These are phyloP conservation scores for Cryptococcus hybrid DNA, from an alignment of 1,284 basidiomycete genomes.

Conservation along the genomic window DNA sequence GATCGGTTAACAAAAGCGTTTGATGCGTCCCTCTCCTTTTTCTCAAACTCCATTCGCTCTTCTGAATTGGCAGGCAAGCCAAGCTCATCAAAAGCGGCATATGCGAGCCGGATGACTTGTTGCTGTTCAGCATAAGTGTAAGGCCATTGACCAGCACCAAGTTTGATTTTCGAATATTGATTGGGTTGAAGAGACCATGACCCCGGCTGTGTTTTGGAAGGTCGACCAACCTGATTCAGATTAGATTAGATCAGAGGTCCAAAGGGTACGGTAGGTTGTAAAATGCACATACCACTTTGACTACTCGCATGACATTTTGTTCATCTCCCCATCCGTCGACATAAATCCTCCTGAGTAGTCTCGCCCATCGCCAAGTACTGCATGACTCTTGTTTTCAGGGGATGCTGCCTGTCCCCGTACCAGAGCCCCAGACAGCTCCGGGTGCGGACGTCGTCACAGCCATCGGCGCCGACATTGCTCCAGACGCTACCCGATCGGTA, in stretches of 20 bases:
- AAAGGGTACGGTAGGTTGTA: not conserved
- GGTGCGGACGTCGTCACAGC: constrained; percentile 2
- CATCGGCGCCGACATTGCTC: constrained; percentile 5
- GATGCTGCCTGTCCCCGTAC: constrained; percentile 17
- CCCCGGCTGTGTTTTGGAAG: constrained; percentile 11
- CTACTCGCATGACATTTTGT: constrained; percentile 39
- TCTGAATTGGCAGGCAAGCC: constrained; percentile 11
- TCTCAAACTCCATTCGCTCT: not conserved
- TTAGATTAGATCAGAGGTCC: not conserved
- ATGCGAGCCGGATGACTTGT: constrained; percentile 25
- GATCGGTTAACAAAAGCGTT: constrained; percentile 3
- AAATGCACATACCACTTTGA: constrained; percentile 33
- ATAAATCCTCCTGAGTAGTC: constrained; percentile 27
- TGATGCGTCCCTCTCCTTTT: constrained; percentile 22
- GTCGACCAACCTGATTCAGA: constrained; percentile 24
- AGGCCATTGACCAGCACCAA: constrained; percentile 31
- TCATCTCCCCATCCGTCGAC: constrained; percentile 31
- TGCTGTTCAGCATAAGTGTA: constrained; percentile 39
- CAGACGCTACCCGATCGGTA: not conserved
- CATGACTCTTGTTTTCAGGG: constrained; percentile 45
- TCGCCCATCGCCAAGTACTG: constrained; percentile 43
- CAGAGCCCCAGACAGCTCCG: not conserved
- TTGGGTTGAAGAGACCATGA: constrained; percentile 30
- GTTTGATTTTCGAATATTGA: constrained; percentile 47
- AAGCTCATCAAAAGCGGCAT: constrained; percentile 43